Conservation (phyloP, 768 basidiomycete species). For the Tulasnella calospora region DNA sequence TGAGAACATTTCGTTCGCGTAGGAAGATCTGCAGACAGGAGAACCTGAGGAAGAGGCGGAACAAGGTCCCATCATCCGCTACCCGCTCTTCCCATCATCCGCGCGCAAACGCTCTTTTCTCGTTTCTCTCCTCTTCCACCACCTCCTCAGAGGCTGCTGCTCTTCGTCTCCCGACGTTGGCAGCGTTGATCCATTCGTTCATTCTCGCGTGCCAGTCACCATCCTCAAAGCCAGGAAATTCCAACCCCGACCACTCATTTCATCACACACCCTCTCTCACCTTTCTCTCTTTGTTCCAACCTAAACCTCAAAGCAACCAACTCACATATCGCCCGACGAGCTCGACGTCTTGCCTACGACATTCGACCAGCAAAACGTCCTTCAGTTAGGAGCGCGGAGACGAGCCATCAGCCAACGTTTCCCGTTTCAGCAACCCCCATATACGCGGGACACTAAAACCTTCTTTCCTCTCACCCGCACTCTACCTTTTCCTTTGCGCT, state of each 20-base stretch:
- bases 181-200: not conserved
- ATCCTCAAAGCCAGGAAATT: not conserved
- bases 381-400: not conserved
- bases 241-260: constrained; percentile 1
- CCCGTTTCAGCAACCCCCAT: not conserved
- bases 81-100: not conserved
- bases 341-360: not conserved
- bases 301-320: not conserved
- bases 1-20: too few species aligned
- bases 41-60: not conserved
- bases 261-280: not conserved
- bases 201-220: not conserved
- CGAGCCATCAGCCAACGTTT: not conserved
- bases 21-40: not conserved
- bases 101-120: not conserved
- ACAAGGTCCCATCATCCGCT: constrained; percentile 7
- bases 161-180: not conserved
- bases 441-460: not conserved
- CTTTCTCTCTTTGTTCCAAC: too few species aligned
- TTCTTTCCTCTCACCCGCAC: constrained; percentile 2
- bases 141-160: not conserved
- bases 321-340: not conserved
- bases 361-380: not conserved
- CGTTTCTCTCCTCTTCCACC: not conserved
- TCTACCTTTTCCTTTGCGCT: not conserved